A percentile compares a stretch with the other conserved stretches of the same genome.
These are phyloP conservation scores for Aspergillus bridgeri DNA, from an alignment of 495 filamentous ascomycete species.

Conservation along the genomic window DNA sequence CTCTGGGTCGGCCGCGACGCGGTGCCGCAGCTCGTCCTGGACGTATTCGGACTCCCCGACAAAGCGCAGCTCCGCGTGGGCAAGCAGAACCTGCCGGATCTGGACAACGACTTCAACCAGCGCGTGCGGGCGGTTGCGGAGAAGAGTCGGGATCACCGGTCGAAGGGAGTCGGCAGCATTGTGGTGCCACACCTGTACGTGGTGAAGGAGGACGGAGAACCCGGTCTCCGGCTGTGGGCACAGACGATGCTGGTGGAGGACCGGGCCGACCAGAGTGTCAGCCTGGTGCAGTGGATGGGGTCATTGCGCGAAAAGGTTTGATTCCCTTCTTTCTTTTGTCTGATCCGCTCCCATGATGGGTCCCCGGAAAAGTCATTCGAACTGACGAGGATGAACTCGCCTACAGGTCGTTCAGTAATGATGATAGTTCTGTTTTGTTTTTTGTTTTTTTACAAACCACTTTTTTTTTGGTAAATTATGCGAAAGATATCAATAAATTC, in stretches of 20 bases:
- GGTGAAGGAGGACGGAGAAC: slow-evolving; percentile 93
- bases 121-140: slow-evolving; percentile 81
- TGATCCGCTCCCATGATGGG: neutral
- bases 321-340: slow-evolving; percentile 18
- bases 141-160: slow-evolving; percentile 84
- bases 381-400: slow-evolving; percentile 26
- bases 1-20: slow-evolving; percentile 94
- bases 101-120: slow-evolving; percentile 97
- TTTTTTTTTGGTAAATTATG: slow-evolving; percentile 23
- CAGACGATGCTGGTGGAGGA: slow-evolving; percentile 95
- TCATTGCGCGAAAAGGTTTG: slow-evolving; percentile 93
- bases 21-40: slow-evolving; percentile 79
- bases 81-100: slow-evolving; percentile 76
- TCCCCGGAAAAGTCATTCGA: slow-evolving; percentile 11
- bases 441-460: slow-evolving; percentile 7
- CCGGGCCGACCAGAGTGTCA: slow-evolving; percentile 87
- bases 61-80: slow-evolving; percentile 81
- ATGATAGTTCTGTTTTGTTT: slow-evolving; percentile 24
- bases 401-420: slow-evolving; percentile 34
- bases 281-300: slow-evolving; percentile 90
- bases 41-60: slow-evolving; percentile 86
- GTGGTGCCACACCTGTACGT: slow-evolving; percentile 88
- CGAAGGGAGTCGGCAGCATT: slow-evolving; percentile 85
- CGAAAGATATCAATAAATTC: slow-evolving; percentile 23
- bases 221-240: slow-evolving; percentile 91